Percentiles rank a stretch among this genome's conserved stretches.
Evolutionary conservation across 2,329 filamentous ascomycete species (phyloP).

Genomic region (Alternaria solani): DNA sequence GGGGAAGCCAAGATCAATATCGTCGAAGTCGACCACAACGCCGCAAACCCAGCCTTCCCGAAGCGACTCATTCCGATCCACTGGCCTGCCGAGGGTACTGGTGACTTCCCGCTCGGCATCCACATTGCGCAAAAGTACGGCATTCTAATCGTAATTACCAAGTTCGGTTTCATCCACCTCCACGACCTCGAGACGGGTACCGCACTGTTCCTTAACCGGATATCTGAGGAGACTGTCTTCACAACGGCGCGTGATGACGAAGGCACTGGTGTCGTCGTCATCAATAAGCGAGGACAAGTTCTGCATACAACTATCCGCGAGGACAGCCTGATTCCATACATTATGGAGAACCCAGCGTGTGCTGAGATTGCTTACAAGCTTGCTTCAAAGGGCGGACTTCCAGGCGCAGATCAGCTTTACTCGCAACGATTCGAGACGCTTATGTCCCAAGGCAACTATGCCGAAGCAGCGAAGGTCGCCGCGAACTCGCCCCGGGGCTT

Average conservation of each 20-base stretch:
- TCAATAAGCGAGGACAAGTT: conserved; percentile 98
- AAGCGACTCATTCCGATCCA: conserved; percentile 99
- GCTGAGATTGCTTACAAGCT: conserved; percentile 93
- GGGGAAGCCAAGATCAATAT: conserved; percentile 92
- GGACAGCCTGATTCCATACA: conserved; percentile 87
- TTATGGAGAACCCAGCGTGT: conserved; percentile 96
- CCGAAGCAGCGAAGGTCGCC: conserved; percentile 92
- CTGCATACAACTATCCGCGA: conserved; percentile 94
- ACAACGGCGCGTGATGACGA: conserved; percentile 85
- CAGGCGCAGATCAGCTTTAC: conserved; percentile 93
- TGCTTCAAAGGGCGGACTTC: conserved; percentile 90
- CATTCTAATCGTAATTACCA: conserved; percentile 95
- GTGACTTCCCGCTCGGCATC: conserved; percentile 97
- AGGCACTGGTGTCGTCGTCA: conserved; percentile 87
- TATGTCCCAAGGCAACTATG: conserved; percentile 79
- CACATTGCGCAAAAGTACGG: conserved; percentile 97
- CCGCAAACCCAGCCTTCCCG: conserved; percentile 85
- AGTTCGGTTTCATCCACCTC: conserved; percentile 98
- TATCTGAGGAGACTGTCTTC: conserved; percentile 99
- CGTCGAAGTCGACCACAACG: conserved; percentile 94
- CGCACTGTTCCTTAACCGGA: conserved; percentile 99
- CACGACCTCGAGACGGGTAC: conserved; percentile 96
- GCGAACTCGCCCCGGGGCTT: conserved; percentile 97
- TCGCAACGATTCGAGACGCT: conserved; percentile 91
- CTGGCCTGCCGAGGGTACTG: conserved; percentile 93